Conservation (phyloP, 1,284 basidiomycete species). For the Sporisorium exsertum region DNA sequence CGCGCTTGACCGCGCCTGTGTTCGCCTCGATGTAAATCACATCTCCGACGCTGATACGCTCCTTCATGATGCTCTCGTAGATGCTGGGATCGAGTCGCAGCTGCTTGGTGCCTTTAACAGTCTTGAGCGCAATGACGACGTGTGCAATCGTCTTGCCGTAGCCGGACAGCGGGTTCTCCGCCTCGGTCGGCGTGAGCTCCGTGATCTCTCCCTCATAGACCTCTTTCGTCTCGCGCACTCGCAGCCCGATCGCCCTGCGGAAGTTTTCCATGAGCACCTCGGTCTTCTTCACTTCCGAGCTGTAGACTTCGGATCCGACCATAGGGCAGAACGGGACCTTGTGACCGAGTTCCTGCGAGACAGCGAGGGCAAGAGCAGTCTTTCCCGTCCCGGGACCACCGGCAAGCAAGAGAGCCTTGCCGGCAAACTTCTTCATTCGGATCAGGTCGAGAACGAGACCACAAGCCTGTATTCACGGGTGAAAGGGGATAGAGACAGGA, state of each 20-base stretch:
- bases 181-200: conserved; percentile 88
- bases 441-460: conserved; percentile 91
- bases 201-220: conserved; percentile 99
- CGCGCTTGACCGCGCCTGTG: conserved; percentile 96
- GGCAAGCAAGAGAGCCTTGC: conserved; percentile 85
- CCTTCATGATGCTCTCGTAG: conserved; percentile 97
- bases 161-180: conserved; percentile 73
- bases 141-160: conserved; percentile 99
- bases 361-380: conserved; percentile 91
- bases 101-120: conserved; percentile 98
- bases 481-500: neutral
- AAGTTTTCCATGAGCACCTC: conserved; percentile 97
- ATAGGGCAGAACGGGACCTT: conserved; percentile 99
- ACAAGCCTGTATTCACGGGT: conserved; percentile 76
- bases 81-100: conserved; percentile 92
- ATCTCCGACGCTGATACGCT: conserved; percentile 95
- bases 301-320: conserved; percentile 97
- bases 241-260: conserved; percentile 86
- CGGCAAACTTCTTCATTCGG: conserved; percentile 90
- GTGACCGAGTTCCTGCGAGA: conserved; percentile 91
- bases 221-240: conserved; percentile 85
- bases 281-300: conserved; percentile 97
- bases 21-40: conserved; percentile 96
- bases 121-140: conserved; percentile 95
- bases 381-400: conserved; percentile 94